Evolutionary conservation across 2,329 filamentous ascomycete genomes (phyloP).

Genomic region (Chrysoporthe puriensis): DNA sequence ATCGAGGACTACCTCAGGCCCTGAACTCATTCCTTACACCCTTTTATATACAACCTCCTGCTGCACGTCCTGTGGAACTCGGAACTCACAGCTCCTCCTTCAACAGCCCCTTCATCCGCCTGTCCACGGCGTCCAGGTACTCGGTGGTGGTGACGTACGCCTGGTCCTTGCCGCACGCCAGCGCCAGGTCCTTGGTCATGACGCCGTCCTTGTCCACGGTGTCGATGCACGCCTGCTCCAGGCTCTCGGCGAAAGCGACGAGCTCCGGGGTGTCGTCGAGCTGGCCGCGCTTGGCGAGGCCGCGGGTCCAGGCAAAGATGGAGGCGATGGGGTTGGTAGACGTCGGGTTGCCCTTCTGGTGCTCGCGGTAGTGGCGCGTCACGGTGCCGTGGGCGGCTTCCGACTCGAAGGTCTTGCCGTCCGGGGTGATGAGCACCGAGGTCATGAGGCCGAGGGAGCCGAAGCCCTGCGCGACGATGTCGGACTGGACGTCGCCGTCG

Average conservation of each 20-base stretch:
- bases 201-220: constrained; percentile 91
- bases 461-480: constrained; percentile 97
- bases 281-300: constrained; percentile 88
- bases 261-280: constrained; percentile 93
- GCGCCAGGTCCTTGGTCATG: constrained; percentile 99
- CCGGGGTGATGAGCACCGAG: constrained; percentile 93
- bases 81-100: constrained; percentile 71
- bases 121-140: constrained; percentile 93
- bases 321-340: constrained; percentile 98
- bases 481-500: constrained; percentile 97
- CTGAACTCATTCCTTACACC: neutral
- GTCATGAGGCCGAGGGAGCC: constrained; percentile 98
- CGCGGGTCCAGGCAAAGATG: constrained; percentile 98
- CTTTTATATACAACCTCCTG: neutral
- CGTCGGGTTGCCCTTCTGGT: constrained; percentile 97
- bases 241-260: constrained; percentile 84
- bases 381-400: constrained; percentile 98
- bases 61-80: neutral
- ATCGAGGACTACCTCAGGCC: too few relatives aligned
- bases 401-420: constrained; percentile 95
- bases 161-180: constrained; percentile 86
- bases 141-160: constrained; percentile 91
- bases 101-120: constrained; percentile 78
- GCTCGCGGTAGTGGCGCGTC: constrained; percentile 96
- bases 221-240: constrained; percentile 93